Evolutionary conservation across 2,329 filamentous ascomycete genomes (phyloP), one percentile per base, ranked within the genome.

Genomic region (Hortaea werneckii): DNA sequence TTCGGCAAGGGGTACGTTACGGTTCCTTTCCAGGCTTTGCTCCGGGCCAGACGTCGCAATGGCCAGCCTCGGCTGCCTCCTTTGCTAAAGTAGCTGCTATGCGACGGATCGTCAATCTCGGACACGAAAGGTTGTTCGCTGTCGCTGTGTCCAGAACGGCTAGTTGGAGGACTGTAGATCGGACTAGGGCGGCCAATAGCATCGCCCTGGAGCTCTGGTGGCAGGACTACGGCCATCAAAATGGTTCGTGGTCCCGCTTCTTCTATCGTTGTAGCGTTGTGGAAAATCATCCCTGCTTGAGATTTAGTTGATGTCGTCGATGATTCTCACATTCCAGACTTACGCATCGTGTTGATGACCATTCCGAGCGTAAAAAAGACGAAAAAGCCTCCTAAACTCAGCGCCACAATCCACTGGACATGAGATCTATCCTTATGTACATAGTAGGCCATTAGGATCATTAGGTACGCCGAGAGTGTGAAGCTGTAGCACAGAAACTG

Each of bases 201-300:
- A 12, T 38, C n/a, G 12, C 40, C 46, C 40, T 63, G 60, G 35
- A 56, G 46, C 29, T 59, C 58, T 5, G 67, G 67, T 12, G 81
- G 82, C 12, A 90, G 74, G 26, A 81, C 75, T 5, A 95, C 77
- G 1, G 90, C 89, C 29, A 96, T 69, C 43, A 81, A 79, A 66
- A 84, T 82, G 5, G 80, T 77, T 49, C 77, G 32, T n/a, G 32
- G 32, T 35, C 32, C 32, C 8, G 32, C 32, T 35, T 35, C 78
- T 61, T 98, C 92, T 48, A 98, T 82, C 12, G 87, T 94, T 1
- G 89, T 94, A 40, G 81, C 74, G 59, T 95, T 95, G n/a, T 35
- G 8, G 32, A 35, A 35, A n/a, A 35, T 35, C 32, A 35, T 9
- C 2, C 32, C 32, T 35, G 32, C 9, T 20, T 35, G n/a, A 35